Conservation (phyloP, 805 yeast genomes). For the Tetrapisispora arboricola region DNA sequence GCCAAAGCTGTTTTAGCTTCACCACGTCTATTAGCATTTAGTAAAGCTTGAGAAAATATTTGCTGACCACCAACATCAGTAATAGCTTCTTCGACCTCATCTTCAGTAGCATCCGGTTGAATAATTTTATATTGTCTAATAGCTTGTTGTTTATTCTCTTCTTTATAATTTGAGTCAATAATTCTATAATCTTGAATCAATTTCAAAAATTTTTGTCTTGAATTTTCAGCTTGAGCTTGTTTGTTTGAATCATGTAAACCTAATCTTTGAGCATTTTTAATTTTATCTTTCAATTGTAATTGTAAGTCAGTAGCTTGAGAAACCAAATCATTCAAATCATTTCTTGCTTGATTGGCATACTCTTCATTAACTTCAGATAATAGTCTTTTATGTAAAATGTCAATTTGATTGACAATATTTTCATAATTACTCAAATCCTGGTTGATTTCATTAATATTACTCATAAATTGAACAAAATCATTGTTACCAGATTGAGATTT, state of each 20-base stretch:
- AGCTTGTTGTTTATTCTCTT: conserved; percentile 76
- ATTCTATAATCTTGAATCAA: conserved; percentile 79
- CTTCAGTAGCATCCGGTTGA: conserved; percentile 74
- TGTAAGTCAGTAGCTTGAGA: conserved; percentile 75
- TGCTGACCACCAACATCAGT: conserved; percentile 81
- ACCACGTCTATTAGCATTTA: conserved; percentile 80
- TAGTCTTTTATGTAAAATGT: conserved; percentile 58
- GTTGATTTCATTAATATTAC: conserved; percentile 57
- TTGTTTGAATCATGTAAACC: conserved; percentile 69
- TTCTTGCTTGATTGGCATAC: conserved; percentile 56
- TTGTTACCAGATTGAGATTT: conserved; percentile 15
- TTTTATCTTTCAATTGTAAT: conserved; percentile 58
- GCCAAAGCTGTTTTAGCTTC: conserved; percentile 92
- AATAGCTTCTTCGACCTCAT: conserved; percentile 74
- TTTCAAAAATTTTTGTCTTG: conserved; percentile 74
- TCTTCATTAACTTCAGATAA: conserved; percentile 65
- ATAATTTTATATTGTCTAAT: conserved; percentile 88
- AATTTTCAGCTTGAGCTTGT: conserved; percentile 81
- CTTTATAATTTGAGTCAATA: conserved; percentile 78
- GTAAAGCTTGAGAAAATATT: conserved; percentile 85
- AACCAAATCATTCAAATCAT: conserved; percentile 66
- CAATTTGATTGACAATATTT: conserved; percentile 56
- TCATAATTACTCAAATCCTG: conserved; percentile 60
- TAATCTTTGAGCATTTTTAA: conserved; percentile 64
- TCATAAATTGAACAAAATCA: conserved; percentile 58